Evolutionary conservation across 2,329 filamentous ascomycete species (phyloP).

Genomic region (Stemphylium vesicarium): DNA sequence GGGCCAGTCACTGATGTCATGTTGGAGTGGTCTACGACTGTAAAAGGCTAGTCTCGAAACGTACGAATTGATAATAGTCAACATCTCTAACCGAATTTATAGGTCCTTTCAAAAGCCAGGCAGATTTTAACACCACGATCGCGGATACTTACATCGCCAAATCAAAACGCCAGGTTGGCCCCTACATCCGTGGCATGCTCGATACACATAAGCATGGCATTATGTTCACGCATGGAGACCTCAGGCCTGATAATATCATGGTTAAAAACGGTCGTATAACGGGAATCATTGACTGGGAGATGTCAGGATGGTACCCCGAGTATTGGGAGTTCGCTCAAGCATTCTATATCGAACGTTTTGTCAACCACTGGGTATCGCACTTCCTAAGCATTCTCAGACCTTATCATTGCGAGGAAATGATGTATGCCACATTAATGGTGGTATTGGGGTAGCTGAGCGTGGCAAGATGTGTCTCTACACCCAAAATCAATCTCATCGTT

Average conservation of each 20-base stretch:
- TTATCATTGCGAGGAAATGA: slow-evolving; percentile 24
- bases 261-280: slow-evolving; percentile 22
- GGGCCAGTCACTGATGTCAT: slow-evolving; percentile 30
- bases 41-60: slow-evolving; percentile 14
- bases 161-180: slow-evolving; percentile 20
- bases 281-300: slow-evolving; percentile 31
- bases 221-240: slow-evolving; percentile 36
- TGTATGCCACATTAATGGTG: slow-evolving; percentile 18
- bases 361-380: slow-evolving; percentile 15
- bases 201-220: slow-evolving; percentile 25
- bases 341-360: slow-evolving; percentile 27
- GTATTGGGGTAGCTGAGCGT: slow-evolving; percentile 23
- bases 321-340: slow-evolving; percentile 35
- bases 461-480: no score
- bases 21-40: slow-evolving; percentile 28
- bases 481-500: no score
- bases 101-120: slow-evolving; percentile 25
- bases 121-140: slow-evolving; percentile 25
- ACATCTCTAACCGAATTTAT: slow-evolving; percentile 15
- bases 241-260: slow-evolving; percentile 27
- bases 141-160: slow-evolving; percentile 17
- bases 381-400: slow-evolving; percentile 23
- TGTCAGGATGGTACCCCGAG: slow-evolving; percentile 31
- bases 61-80: background rate
- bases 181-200: slow-evolving; percentile 23